phyloP scores from a whole-genome alignment of 192 early-diverging fungal genomes.

The Endogone sp. region DNA sequence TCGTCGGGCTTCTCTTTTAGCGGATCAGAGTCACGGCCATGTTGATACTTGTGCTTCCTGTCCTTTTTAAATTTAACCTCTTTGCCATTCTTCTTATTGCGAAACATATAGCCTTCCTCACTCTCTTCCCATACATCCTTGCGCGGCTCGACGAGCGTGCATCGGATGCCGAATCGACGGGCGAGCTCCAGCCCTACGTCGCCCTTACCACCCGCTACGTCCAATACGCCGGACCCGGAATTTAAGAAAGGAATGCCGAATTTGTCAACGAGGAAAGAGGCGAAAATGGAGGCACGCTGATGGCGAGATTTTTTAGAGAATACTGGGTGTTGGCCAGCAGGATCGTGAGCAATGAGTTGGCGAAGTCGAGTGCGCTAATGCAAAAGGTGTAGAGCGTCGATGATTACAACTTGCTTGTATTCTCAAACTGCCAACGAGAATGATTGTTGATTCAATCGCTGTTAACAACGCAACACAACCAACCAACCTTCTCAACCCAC shows the following conservation, averaged over 20 bases:
- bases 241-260: constrained; percentile 28
- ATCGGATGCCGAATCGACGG: constrained; percentile 34
- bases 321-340: constrained; percentile 24
- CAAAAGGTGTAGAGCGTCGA: neutral
- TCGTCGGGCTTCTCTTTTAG: too few relatives aligned
- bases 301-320: constrained; percentile 38
- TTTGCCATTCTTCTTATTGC: neutral
- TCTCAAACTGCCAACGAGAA: too few relatives aligned
- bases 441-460: too few relatives aligned
- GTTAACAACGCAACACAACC: too few relatives aligned
- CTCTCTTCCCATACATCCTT: constrained; percentile 36
- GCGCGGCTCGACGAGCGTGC: constrained; percentile 47
- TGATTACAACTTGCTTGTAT: neutral
- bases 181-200: constrained; percentile 42
- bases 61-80: neutral
- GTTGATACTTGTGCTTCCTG: neutral
- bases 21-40: neutral
- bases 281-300: constrained; percentile 46
- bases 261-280: constrained; percentile 44
- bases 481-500: neutral
- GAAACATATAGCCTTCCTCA: neutral
- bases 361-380: constrained; percentile 19
- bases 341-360: constrained; percentile 11
- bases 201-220: constrained; percentile 56
- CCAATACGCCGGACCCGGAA: constrained; percentile 39